These are phyloP conservation scores for Mycena filopes DNA, from an alignment of 768 basidiomycete genomes.

Conservation along the genomic window DNA sequence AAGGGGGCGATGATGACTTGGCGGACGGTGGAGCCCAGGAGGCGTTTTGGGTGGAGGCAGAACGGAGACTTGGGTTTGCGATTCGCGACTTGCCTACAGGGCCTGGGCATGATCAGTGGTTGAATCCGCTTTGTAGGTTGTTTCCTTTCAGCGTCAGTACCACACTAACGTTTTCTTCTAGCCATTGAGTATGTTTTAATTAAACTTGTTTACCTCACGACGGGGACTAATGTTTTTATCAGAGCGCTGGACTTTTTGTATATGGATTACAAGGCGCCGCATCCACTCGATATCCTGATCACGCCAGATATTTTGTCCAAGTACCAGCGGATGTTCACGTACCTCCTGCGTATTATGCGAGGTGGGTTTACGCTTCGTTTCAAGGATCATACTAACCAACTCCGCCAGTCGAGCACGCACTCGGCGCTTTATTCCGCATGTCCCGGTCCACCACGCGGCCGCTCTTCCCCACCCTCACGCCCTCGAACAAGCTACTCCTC, in stretches of 20 bases:
- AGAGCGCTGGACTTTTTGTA: conserved; percentile 92
- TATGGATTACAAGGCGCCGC: conserved; percentile 90
- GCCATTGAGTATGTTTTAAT: conserved; percentile 65
- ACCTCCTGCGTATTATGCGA: conserved; percentile 81
- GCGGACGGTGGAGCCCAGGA: background rate
- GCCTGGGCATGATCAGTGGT: conserved; percentile 77
- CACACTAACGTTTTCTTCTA: conserved; percentile 27
- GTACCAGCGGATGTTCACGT: conserved; percentile 86
- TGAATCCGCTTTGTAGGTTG: conserved; percentile 81
- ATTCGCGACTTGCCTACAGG: conserved; percentile 77
- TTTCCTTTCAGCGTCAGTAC: conserved; percentile 39
- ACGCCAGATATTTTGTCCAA: conserved; percentile 79
- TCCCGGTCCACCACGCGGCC: conserved; percentile 53
- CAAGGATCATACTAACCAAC: conserved; percentile 8
- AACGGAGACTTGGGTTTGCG: conserved; percentile 84
- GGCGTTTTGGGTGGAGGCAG: conserved; percentile 66
- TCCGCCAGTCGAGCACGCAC: conserved; percentile 70
- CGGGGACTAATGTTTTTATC: conserved; percentile 42
- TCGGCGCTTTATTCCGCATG: conserved; percentile 74
- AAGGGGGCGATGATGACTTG: conserved; percentile 36
- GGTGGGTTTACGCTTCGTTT: conserved; percentile 54
- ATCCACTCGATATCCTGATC: conserved; percentile 79
- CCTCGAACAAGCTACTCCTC: conserved; percentile 64
- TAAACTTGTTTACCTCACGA: no score
- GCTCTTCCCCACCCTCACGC: conserved; percentile 68